phyloP scores from a whole-genome alignment of 2,329 filamentous ascomycete genomes.

The Biscogniauxia sp. region DNA sequence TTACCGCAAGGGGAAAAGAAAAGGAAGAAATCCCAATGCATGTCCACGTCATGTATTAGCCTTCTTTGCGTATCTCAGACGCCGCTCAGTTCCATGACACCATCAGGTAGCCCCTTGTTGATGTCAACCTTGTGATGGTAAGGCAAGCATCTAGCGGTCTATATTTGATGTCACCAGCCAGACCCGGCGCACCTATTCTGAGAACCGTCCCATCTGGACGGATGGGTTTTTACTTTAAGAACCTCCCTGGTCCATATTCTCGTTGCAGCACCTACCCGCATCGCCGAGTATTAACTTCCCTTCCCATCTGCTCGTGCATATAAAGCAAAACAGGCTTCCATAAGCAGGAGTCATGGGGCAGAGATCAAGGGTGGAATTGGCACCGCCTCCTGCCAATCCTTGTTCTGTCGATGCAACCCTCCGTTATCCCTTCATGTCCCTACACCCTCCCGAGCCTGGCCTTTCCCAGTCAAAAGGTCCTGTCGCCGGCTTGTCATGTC shows the following conservation, averaged over 20 bases:
- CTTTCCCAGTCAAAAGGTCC: conserved; percentile 26
- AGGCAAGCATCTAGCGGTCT: no score
- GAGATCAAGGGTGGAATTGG: conserved; percentile 23
- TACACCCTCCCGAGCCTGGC: conserved; percentile 20
- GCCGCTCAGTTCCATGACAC: no score
- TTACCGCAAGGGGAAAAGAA: not conserved
- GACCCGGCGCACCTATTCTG: not conserved
- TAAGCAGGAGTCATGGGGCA: conserved; percentile 22
- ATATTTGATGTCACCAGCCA: not conserved
- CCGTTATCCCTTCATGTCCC: conserved; percentile 22
- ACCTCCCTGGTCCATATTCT: not conserved
- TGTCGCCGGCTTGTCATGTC: conserved; percentile 24
- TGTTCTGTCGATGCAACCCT: conserved; percentile 23
- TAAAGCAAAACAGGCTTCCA: conserved; percentile 11
- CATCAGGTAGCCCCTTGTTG: no score
- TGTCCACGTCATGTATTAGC: not conserved
- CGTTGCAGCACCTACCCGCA: not conserved
- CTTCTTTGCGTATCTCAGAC: not conserved
- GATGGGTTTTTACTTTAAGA: not conserved
- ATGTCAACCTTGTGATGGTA: no score
- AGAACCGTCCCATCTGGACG: not conserved
- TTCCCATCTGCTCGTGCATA: conserved; percentile 13
- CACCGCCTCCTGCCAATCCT: conserved; percentile 20
- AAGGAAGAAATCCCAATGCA: not conserved
- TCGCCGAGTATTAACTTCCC: conserved; percentile 16